phyloP scores from a whole-genome alignment of 257 asterid species.

The Rubia yunnanensis region DNA sequence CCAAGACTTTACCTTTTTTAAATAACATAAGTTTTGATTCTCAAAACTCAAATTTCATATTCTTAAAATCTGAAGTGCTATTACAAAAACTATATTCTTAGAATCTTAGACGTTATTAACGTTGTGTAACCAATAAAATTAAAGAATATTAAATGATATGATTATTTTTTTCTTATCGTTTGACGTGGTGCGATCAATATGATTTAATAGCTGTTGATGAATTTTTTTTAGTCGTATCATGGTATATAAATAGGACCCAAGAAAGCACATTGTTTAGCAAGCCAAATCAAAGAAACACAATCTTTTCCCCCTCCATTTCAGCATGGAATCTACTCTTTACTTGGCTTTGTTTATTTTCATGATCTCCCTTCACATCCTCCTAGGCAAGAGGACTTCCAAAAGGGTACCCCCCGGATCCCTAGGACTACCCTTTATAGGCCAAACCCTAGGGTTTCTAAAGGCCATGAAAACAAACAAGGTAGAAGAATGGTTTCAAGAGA shows the following conservation, averaged over 20 bases:
- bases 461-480: constrained; percentile 63
- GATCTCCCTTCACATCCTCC: constrained; percentile 22
- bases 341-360: constrained; percentile 20
- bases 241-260: neutral
- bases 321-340: constrained; percentile 6
- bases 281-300: neutral
- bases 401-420: constrained; percentile 57
- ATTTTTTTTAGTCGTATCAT: too few species aligned
- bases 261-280: neutral
- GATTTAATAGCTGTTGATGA: too few species aligned
- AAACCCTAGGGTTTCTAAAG: constrained; percentile 43
- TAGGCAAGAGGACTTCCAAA: constrained; percentile 8
- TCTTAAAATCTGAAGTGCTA: too few species aligned
- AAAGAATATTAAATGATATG: neutral
- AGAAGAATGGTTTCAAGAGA: constrained; percentile 39
- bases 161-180: neutral
- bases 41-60: too few species aligned
- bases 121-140: too few species aligned
- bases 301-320: neutral
- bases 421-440: constrained; percentile 52
- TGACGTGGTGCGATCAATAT: too few species aligned
- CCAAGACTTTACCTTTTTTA: too few species aligned
- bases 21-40: too few species aligned
- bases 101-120: too few species aligned
- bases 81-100: too few species aligned